These are phyloP conservation scores for Coemansia reversa DNA, from an alignment of 192 early-diverging fungal species.

Conservation along the genomic window DNA sequence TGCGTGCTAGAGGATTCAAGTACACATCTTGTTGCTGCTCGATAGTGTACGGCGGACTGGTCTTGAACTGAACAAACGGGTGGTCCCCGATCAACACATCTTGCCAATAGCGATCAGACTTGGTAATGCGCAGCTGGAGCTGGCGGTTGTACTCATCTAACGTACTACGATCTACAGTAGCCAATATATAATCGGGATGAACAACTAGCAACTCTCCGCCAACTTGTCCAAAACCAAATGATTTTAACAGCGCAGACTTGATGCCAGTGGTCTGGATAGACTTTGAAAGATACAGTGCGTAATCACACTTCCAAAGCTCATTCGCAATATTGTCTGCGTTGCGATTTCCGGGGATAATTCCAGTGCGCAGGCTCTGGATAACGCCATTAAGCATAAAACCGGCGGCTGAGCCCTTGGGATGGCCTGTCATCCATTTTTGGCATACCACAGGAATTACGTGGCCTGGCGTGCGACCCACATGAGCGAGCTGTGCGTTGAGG, in stretches of 20 bases:
- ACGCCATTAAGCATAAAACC: conserved; percentile 94
- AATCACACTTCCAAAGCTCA: conserved; percentile 70
- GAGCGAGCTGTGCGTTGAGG: conserved; percentile 78
- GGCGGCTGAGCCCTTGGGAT: conserved; percentile 87
- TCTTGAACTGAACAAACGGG: conserved; percentile 33
- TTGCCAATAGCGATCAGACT: conserved; percentile 38
- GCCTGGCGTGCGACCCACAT: conserved; percentile 84
- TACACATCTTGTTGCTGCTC: conserved; percentile 24
- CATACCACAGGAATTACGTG: conserved; percentile 78
- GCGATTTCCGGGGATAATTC: conserved; percentile 90
- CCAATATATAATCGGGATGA: conserved; percentile 70
- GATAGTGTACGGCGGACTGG: conserved; percentile 24
- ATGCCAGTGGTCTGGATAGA: conserved; percentile 67
- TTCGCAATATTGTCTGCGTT: conserved; percentile 59
- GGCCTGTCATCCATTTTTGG: conserved; percentile 94
- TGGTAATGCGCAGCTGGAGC: conserved; percentile 4
- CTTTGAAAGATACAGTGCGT: conserved; percentile 77
- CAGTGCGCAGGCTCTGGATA: conserved; percentile 78
- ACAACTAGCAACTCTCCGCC: conserved; percentile 66
- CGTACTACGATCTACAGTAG: conserved; percentile 3
- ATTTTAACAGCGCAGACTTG: conserved; percentile 67
- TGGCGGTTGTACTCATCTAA: conserved; percentile 26
- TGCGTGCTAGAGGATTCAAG: conserved; percentile 32
- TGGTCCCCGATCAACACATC: conserved; percentile 40
- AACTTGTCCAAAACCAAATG: conserved; percentile 73